Percentiles rank a stretch among this genome's conserved stretches.
phyloP scores from a whole-genome alignment of 345 rosid species.

The Moricandia arvensis region DNA sequence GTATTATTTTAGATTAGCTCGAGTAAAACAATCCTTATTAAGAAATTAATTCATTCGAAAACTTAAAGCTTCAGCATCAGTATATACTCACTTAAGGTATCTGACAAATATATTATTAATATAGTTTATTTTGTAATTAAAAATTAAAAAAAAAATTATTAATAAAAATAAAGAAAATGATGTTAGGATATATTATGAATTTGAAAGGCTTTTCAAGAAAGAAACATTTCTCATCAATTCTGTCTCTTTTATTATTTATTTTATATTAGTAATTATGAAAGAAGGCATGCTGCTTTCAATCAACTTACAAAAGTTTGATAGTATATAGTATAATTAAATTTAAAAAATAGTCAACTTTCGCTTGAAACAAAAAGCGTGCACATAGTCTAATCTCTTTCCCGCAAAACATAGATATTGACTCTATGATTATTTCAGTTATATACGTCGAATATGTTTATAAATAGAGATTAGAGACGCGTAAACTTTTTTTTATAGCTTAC shows the following conservation, averaged over 20 bases:
- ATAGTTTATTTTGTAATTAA: background rate
- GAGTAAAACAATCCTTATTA: background rate
- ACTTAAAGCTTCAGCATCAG: background rate
- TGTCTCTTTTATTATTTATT: background rate
- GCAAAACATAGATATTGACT: conserved; percentile 4
- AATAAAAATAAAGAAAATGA: no score
- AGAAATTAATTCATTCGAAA: background rate
- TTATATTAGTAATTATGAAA: background rate
- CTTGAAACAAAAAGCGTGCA: background rate
- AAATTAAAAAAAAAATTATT: background rate
- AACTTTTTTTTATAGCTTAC: background rate
- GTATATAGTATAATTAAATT: background rate
- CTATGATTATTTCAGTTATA: background rate
- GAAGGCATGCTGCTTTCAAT: background rate
- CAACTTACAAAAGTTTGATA: background rate
- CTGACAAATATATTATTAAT: background rate
- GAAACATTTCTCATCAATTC: background rate
- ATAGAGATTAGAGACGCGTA: background rate
- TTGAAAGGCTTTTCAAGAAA: background rate
- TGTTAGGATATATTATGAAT: background rate
- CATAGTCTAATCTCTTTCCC: background rate
- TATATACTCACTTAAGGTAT: background rate
- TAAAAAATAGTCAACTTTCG: background rate
- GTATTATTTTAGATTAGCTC: background rate
- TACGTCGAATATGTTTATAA: background rate